phyloP scores from a whole-genome alignment of 306 rosid genomes.

The Albizia julibrissin region DNA sequence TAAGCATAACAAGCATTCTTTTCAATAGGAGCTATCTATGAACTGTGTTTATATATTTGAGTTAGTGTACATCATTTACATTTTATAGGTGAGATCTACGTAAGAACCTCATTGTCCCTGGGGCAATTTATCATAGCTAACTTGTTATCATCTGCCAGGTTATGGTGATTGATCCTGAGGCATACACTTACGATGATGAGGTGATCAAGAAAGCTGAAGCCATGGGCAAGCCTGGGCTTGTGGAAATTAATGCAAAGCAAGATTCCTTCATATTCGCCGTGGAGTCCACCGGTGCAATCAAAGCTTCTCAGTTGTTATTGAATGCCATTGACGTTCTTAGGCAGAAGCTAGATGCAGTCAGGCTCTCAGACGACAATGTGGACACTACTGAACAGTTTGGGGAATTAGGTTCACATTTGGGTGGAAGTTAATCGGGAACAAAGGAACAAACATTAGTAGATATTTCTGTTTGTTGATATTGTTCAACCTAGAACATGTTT shows the following conservation, averaged over 20 bases:
- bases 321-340: constrained; percentile 94
- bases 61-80: background rate
- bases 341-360: constrained; percentile 91
- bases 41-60: background rate
- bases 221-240: constrained; percentile 93
- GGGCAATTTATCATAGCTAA: background rate
- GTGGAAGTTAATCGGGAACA: constrained; percentile 72
- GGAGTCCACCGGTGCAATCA: constrained; percentile 89
- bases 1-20: background rate
- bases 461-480: background rate
- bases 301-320: constrained; percentile 78
- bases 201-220: constrained; percentile 94
- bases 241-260: constrained; percentile 81
- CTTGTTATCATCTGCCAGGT: constrained; percentile 48
- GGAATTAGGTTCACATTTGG: constrained; percentile 93
- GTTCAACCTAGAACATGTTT: constrained; percentile 29
- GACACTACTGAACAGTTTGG: constrained; percentile 98
- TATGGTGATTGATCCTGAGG: constrained; percentile 73
- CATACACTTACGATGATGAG: constrained; percentile 90
- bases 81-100: background rate
- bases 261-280: constrained; percentile 92
- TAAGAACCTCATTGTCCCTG: background rate
- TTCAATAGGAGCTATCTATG: background rate
- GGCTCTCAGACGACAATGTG: constrained; percentile 89
- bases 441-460: background rate